Percentiles rank a stretch among this genome's conserved stretches.
Conservation (phyloP, 2,329 filamentous ascomycete species). For the Nectriaceae sp. region DNA sequence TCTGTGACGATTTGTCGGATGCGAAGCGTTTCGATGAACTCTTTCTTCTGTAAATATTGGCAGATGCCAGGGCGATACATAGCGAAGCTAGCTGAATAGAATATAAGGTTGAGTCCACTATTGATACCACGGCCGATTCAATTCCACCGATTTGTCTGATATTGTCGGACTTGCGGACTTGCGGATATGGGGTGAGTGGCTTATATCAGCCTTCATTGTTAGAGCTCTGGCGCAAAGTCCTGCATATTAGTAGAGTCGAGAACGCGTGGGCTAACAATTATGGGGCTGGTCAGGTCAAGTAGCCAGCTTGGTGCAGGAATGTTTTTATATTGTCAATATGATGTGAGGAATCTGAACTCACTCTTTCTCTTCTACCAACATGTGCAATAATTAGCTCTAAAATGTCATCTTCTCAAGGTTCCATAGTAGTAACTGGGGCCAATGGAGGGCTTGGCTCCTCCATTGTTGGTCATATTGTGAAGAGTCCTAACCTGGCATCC, state of each 20-base stretch:
- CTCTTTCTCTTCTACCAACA: not conserved
- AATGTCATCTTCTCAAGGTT: conserved; percentile 26
- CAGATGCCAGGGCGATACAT: conserved; percentile 8
- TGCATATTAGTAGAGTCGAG: too few species aligned
- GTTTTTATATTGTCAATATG: not conserved
- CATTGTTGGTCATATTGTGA: conserved; percentile 33
- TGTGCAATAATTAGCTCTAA: not conserved
- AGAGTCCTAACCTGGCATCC: conserved; percentile 30
- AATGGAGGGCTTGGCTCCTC: conserved; percentile 42
- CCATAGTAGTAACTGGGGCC: conserved; percentile 40
- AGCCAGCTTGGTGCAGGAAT: not conserved
- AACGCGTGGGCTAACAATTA: not conserved
- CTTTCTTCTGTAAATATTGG: conserved; percentile 24
- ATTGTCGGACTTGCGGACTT: conserved; percentile 14
- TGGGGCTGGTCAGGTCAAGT: not conserved
- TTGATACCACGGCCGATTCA: not conserved
- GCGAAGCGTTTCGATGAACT: not conserved
- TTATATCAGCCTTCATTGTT: conserved; percentile 26
- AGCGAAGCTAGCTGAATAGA: conserved; percentile 1
- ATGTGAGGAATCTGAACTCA: too few species aligned
- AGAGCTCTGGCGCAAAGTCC: too few species aligned
- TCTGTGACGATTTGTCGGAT: not conserved
- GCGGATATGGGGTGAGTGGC: conserved; percentile 13
- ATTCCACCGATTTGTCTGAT: not conserved
- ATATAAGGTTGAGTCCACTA: not conserved